Percentiles rank a stretch among this genome's conserved stretches.
Conservation (phyloP, 75 land plant genomes). For the Gnetum montanum region DNA sequence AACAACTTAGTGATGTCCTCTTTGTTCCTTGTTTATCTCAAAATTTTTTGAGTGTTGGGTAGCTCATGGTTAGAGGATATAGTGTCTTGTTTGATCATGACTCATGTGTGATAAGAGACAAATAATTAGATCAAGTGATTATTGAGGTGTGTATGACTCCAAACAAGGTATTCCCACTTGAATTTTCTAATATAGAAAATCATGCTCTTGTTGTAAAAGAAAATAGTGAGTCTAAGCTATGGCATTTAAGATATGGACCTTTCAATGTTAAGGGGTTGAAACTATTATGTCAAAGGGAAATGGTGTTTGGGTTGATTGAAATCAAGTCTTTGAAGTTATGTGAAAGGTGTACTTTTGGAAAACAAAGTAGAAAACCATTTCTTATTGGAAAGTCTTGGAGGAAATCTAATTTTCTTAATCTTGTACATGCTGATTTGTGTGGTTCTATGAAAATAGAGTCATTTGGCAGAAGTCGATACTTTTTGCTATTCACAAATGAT, state of each 20-base stretch:
- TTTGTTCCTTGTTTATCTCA: background rate
- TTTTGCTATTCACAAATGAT: conserved; percentile 17
- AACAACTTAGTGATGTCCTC: background rate
- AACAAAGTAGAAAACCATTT: background rate
- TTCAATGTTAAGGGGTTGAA: background rate
- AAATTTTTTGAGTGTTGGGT: background rate
- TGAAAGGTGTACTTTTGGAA: background rate
- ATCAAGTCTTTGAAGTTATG: background rate
- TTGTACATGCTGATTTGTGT: background rate
- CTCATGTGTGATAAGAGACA: background rate
- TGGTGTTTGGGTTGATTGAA: background rate
- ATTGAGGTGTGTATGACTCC: background rate
- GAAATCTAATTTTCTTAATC: background rate
- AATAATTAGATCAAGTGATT: too few relatives aligned
- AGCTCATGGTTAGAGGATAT: background rate
- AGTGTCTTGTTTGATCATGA: background rate
- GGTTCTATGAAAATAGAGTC: background rate
- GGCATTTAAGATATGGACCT: background rate
- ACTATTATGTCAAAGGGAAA: background rate
- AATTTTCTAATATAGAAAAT: background rate
- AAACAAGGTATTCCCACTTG: background rate
- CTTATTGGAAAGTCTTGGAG: background rate
- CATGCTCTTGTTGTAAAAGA: background rate
- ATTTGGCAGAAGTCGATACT: background rate
- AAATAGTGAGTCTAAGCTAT: background rate